Evolutionary conservation across 1,139 yeast genomes (phyloP), one percentile per base, ranked within the genome.

Genomic region (Candida tetrigidarum): DNA sequence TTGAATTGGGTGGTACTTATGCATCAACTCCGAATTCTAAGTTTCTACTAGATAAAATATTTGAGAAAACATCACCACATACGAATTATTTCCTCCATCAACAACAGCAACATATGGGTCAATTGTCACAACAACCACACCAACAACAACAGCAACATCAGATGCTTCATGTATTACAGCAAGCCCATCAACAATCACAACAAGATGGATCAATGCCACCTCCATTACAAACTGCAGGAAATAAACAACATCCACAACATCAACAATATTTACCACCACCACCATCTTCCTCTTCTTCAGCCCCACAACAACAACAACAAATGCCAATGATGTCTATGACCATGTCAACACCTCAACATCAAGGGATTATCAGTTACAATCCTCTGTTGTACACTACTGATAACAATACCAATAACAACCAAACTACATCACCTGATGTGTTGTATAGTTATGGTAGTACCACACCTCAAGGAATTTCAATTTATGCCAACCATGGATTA

Each of bases 321-420:
- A 57, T 46, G 14, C 60, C 51, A 18, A 52, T 48, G 38, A 49
- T 46, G 60, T 62, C 66, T 64, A 67, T 69, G 71, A 64, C 68
- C 66, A 72, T 73, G 76, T 72, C 78, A 43, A 72, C 79, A 2
- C 78, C 78, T 5, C 77, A 69, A 46, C 78, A 69, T 52, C 68
- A 57, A 27, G 55, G 52, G n/a, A 35, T 46, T 5, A 32, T 40
- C 5, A 46, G 43, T 27, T 43, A 43, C 12, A 37, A 15, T 33
- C 43, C 43, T 12, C 37, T 28, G 19, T 14, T 37, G 5, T 37
- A 37, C 15, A 11, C 4, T 37, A 15, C 33, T 12, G 16, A 32
- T 18, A 9, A 4, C 5, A 33, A 3, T 33, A 20, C 10, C 19
- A 22, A 11, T 25, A 20, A 9, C n/a, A 11, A 29, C 12, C 23